Evolutionary conservation across 2,329 filamentous ascomycete species (phyloP).

Genomic region (Pseudogymnoascus sp.): DNA sequence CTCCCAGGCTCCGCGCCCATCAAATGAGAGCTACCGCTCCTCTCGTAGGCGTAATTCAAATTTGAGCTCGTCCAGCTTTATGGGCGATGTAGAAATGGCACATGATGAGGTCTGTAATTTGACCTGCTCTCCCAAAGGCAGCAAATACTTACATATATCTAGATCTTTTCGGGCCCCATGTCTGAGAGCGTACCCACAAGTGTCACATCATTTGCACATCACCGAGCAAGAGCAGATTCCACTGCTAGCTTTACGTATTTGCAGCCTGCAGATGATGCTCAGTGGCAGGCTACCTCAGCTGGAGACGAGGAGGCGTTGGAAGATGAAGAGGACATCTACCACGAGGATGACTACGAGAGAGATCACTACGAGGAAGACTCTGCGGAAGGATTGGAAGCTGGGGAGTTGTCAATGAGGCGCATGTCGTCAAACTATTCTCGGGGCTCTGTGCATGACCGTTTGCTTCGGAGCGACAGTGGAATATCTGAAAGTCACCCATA

Average conservation of each 20-base stretch:
- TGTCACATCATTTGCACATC: constrained; percentile 83
- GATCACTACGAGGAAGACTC: constrained; percentile 27
- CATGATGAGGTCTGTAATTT: constrained; percentile 66
- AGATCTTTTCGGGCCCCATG: constrained; percentile 84
- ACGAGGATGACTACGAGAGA: constrained; percentile 30
- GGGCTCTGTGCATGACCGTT: constrained; percentile 50
- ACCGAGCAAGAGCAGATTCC: constrained; percentile 72
- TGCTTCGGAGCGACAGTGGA: constrained; percentile 64
- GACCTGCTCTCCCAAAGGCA: background rate
- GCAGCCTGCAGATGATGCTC: constrained; percentile 56
- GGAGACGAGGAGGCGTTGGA: constrained; percentile 29
- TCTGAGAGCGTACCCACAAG: constrained; percentile 95
- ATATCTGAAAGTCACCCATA: constrained; percentile 59
- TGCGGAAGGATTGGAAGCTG: constrained; percentile 30
- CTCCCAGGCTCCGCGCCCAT: constrained; percentile 24
- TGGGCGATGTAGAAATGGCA: constrained; percentile 97
- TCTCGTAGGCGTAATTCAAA: constrained; percentile 63
- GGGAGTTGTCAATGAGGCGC: constrained; percentile 43
- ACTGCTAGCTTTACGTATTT: constrained; percentile 86
- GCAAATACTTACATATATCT: constrained; percentile 18
- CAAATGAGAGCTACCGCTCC: constrained; percentile 24
- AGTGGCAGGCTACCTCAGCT: constrained; percentile 32
- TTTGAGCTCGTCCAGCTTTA: constrained; percentile 68
- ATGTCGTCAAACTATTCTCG: constrained; percentile 55
- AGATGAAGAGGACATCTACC: constrained; percentile 32